phyloP scores from a whole-genome alignment of 2,329 filamentous ascomycete species.

The Pezicula radicicola region DNA sequence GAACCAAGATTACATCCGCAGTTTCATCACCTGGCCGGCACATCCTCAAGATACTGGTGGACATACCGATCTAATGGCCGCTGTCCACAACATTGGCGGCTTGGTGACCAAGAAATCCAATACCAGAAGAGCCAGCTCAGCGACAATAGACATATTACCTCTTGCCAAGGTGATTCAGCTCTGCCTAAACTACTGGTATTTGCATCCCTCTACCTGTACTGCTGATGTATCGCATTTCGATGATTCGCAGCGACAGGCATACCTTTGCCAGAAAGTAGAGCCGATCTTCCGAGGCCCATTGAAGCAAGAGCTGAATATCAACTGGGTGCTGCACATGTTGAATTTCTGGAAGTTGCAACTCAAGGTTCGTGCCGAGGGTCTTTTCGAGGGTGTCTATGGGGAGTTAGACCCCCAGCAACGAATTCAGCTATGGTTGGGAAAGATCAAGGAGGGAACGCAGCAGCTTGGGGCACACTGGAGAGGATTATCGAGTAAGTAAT shows the following conservation, averaged over 20 bases:
- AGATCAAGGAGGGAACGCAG: slow-evolving; percentile 24
- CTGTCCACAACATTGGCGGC: background rate
- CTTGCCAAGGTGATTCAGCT: background rate
- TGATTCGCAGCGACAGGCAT: slow-evolving; percentile 38
- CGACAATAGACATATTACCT: background rate
- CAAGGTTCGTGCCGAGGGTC: slow-evolving; percentile 26
- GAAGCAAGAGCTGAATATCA: slow-evolving; percentile 34
- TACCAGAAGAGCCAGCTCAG: background rate
- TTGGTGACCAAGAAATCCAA: background rate
- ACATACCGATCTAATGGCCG: background rate
- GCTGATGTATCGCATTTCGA: slow-evolving; percentile 25
- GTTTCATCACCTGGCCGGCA: background rate
- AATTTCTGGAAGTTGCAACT: slow-evolving; percentile 50
- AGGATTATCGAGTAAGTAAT: slow-evolving; percentile 36
- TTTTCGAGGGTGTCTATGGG: slow-evolving; percentile 30
- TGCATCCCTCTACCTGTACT: background rate
- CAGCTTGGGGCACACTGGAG: slow-evolving; percentile 40
- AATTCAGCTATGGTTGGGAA: slow-evolving; percentile 35
- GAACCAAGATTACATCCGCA: background rate
- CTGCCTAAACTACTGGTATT: background rate
- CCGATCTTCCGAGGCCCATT: slow-evolving; percentile 35
- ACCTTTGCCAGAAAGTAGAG: slow-evolving; percentile 25
- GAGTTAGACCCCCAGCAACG: slow-evolving; percentile 29
- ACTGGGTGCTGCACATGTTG: slow-evolving; percentile 40
- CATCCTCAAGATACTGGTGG: background rate